Evolutionary conservation across 306 rosid species (phyloP), one percentile per base, ranked within the genome.

Genomic region (Geum urbanum): DNA sequence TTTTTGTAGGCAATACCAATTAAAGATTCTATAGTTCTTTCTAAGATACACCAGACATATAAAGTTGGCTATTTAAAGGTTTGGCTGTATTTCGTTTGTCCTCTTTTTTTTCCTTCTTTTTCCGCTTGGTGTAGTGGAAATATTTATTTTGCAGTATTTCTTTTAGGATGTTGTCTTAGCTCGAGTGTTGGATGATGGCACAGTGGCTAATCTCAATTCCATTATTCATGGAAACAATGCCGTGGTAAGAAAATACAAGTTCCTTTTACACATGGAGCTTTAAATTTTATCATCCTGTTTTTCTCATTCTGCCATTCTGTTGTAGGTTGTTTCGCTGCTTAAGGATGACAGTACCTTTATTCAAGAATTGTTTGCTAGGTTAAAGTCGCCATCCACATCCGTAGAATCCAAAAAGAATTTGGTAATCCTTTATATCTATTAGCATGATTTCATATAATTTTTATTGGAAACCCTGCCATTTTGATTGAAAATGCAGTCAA

Each of bases 1-100:
- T 63, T 77, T 48, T 71, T 77, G 74, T 69, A 92, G 98, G 98
- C 98, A 54, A 85, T 92, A 77, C 98, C 96, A 24, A 92, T 90
- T 73, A 92, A 90, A 79, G 90, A 90, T 78, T 83, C 81, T 8
- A 37, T 71, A 74, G 96, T 89, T 50, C 76, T 92, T 76, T 91
- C 96, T 43, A 92, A 86, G 92, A 92, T 92, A 82, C 98, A 92
- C 72, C 98, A 92, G 85, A 90, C 98, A 14, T 92, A 92, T 77
- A 86, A 95, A 85, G 78, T 92, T 90, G 96, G 96, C 54, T 92
- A 85, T 84, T 73, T 92, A 76, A 92, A 92, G 98, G 98, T 90
- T 74, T 54, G 83, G 16, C 39, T 66, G 20, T 44, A 71, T 65
- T 32, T 39, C 64, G 15, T 71, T 40, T 50, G 57, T 75, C 18